These are phyloP conservation scores for Cordyceps fumosorosea DNA, from an alignment of 2,329 filamentous ascomycete genomes.

Conservation along the genomic window DNA sequence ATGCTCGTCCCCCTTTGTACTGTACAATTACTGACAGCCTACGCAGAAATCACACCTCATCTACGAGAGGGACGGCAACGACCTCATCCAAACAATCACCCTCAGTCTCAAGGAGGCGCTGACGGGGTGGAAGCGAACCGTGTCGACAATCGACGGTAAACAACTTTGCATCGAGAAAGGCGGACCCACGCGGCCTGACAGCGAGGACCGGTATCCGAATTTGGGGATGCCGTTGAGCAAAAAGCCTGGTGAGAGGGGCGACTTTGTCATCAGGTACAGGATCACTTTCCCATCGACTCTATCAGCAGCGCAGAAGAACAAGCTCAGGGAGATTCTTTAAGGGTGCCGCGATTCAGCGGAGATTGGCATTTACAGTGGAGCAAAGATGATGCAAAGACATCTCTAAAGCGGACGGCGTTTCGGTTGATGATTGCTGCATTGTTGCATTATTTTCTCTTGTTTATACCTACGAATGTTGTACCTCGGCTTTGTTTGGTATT, in stretches of 20 bases:
- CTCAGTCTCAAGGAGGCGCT: conserved; percentile 88
- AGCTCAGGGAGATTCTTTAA: conserved; percentile 72
- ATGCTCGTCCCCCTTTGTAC: too few relatives aligned
- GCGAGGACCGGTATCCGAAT: conserved; percentile 72
- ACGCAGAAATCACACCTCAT: conserved; percentile 75
- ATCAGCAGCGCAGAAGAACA: conserved; percentile 70
- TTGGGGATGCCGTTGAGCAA: conserved; percentile 95
- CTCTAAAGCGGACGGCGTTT: background rate
- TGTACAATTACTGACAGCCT: conserved; percentile 31
- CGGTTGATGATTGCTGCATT: background rate
- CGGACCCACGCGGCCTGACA: conserved; percentile 80
- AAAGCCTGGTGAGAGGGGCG: conserved; percentile 75
- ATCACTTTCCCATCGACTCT: conserved; percentile 84
- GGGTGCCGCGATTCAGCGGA: background rate
- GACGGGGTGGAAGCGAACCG: conserved; percentile 87
- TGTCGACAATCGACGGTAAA: conserved; percentile 88
- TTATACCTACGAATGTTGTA: background rate
- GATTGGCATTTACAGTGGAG: background rate
- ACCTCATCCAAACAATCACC: conserved; percentile 71
- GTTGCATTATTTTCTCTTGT: background rate
- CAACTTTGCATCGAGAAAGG: conserved; percentile 71
- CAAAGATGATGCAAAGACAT: background rate
- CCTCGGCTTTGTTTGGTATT: background rate
- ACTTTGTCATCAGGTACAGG: conserved; percentile 84
- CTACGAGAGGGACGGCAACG: conserved; percentile 82